Base-by-base conservation (phyloP, 2,329 filamentous ascomycete species). In the Aspergillus cejpii region DNA sequence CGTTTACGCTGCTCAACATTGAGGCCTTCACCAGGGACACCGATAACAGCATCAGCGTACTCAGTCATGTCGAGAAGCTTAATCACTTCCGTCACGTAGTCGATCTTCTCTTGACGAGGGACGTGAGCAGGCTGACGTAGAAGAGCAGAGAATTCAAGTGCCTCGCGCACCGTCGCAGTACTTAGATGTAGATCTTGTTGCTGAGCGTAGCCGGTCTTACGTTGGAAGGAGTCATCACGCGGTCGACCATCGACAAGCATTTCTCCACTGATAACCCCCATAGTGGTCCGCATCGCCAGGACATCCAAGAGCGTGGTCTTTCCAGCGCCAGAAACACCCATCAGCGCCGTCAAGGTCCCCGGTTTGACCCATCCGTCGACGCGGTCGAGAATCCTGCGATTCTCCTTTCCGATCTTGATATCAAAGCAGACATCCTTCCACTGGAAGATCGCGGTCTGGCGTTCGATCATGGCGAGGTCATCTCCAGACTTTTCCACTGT, bases 11-110 rank as follows among this genome's bases (percentile, higher is more conserved):
- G 78, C 58, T 81, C 78, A 27, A 77, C 71, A 47, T 76, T 77
- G 31, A 77, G 65, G 60, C 74, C 88, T 69, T 91, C 86, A 39
- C 89, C 88, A 1, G 86, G 86, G 19, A 87, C 81, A 71, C 89
- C 89, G 41, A 95, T 85, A 31, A 94, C 76, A 6, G 89, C 89
- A 57, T 92, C 87, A n/a, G 87, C 85, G 55, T 90, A 94, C 41
- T 87, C 81, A 46, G 86, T 75, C 88, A 95, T 94, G 26, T 90
- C 85, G 10, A 95, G 71, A 34, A 95, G 78, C 67, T 84, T 84
- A 60, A 95, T 94, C 1, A 64, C 60, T 73, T 34, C 77, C 77
- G 1, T 81, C n/a, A 94, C 88, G 53, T 94, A 94, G 2, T 78
- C 83, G 3, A 89, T 66, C 72, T 94, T 94, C 60, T 94, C 87